Base-by-base conservation (phyloP, 2,329 filamentous ascomycete genomes). In the Cryphonectria japonica region DNA sequence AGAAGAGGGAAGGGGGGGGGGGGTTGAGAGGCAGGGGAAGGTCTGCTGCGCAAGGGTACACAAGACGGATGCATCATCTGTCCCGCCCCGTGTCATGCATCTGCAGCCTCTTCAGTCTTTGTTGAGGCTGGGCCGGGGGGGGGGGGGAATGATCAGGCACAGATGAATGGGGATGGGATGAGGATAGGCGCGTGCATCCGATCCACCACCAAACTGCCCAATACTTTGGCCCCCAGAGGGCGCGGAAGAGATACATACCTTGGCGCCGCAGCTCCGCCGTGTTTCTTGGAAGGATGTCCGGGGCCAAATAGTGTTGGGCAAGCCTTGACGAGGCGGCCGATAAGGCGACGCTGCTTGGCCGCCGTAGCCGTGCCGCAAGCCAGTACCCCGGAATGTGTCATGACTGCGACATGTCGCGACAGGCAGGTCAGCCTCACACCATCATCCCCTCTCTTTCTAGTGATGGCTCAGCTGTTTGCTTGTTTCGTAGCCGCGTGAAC, bases 281-380 rank as follows among this genome's bases (percentile, higher is more conserved):
- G 52, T 59, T 50, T 50, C 64, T 59, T 50, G 59, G 39, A 14
- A 66, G 19, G 4, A n/a, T 43, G 26, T 26, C 50, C 29, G 19
- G 39, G 39, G 34, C 52, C 46, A 29, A 13, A 43, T 52, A 59
- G 52, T 52, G n/a, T 32, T 67, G 52, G 22, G 8, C 65, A 32
- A n/a, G 32, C 16, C 65, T 32, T 43, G 52, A 67, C 52, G 65
- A 67, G 34, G 57, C 65, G 65, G 46, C n/a, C 65, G 34, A 59
- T 22, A 14, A 22, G 52, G 52, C 65, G 52, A 59, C 46, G 37
- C 65, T 66, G 46, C 46, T n/a, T 50, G 37, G 32, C 59, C 59
- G 34, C 59, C n/a, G 32, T 61, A 16, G 26, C 54, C 34, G 29
- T 61, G 29, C 26, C 26, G 54, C 11, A 59, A 19, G 52, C 54